Base-by-base conservation (phyloP, 805 yeast genomes). In the Candida takata region DNA sequence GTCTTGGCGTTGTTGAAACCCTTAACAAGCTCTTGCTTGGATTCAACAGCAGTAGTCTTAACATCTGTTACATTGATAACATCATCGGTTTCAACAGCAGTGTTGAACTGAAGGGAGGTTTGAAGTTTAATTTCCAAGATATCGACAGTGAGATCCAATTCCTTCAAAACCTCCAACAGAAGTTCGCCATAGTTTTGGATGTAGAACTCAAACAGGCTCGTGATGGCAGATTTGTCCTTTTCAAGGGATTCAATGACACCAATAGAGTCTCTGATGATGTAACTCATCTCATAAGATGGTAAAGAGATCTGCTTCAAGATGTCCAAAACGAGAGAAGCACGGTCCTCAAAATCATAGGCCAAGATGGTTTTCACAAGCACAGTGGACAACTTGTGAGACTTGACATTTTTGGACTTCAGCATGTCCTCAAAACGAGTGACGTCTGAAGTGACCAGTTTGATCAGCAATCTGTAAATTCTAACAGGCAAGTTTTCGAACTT, bases 91-190 rank as follows among this genome's bases (percentile, higher is more conserved):
- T 63, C 62, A 9, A 60, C 62, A 13, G 51, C 51, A 8, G 53
- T 43, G 14, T 51, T 25, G 31, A 38, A 43, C 17, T 47, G 40
- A 34, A 86, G 58, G 1, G 88, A 77, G 1, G 81, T 69, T 59
- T 84, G 83, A 31, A 85, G 61, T 36, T 70, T 67, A 67, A 86
- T 72, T 61, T 80, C 88, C 20, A 79, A 60, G 5, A 64, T 45
- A 20, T 70, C 75, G 4, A 74, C 40, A 14, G 60, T 49, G 15
- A 69, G 36, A 14, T 59, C 53, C 16, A 58, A 36, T 3, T 65
- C 54, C 3, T 52, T 44, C 33, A 75, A 49, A 18, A 62, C 58
- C n/a, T 54, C 45, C n/a, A 63, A 27, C 29, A 75, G 65, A 15
- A 64, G 41, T 3, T 54, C 61, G 40, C 66, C 61, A 35, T 70